phyloP scores from a whole-genome alignment of 768 basidiomycete genomes.

The Lentinula guzmanii region DNA sequence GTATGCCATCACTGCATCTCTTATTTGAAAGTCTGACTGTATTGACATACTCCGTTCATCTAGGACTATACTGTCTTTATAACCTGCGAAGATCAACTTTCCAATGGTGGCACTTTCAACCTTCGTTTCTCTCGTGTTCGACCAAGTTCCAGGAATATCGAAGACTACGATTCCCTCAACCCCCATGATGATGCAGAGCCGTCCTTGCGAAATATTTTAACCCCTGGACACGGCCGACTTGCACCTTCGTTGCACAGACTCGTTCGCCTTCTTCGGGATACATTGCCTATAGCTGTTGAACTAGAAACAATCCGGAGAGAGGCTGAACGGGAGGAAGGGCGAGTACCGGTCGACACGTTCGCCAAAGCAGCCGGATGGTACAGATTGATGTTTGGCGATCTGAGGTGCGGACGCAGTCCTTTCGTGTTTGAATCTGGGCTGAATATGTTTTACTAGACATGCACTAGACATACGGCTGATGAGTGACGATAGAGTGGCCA shows the following conservation, averaged over 20 bases:
- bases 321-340: constrained; percentile 22
- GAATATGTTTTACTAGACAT: constrained; percentile 37
- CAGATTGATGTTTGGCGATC: constrained; percentile 63
- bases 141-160: constrained; percentile 14
- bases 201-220: constrained; percentile 66
- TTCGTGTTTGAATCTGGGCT: background rate
- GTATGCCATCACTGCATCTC: constrained; percentile 24
- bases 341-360: constrained; percentile 51
- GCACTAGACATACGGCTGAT: constrained; percentile 79
- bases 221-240: constrained; percentile 57
- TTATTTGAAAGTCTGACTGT: background rate
- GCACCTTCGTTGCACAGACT: constrained; percentile 61
- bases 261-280: constrained; percentile 66
- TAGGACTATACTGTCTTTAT: constrained; percentile 77
- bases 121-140: constrained; percentile 60
- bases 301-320: constrained; percentile 49
- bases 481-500: constrained; percentile 55
- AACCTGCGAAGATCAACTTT: constrained; percentile 71
- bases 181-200: constrained; percentile 79
- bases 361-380: constrained; percentile 83
- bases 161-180: constrained; percentile 37
- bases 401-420: constrained; percentile 36
- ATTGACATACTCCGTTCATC: background rate
- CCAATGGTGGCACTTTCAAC: constrained; percentile 64
- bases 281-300: constrained; percentile 70